Evolutionary conservation across 2,329 filamentous ascomycete species (phyloP), one percentile per base, ranked within the genome.

Genomic region (Trichoderma cornu-damae): DNA sequence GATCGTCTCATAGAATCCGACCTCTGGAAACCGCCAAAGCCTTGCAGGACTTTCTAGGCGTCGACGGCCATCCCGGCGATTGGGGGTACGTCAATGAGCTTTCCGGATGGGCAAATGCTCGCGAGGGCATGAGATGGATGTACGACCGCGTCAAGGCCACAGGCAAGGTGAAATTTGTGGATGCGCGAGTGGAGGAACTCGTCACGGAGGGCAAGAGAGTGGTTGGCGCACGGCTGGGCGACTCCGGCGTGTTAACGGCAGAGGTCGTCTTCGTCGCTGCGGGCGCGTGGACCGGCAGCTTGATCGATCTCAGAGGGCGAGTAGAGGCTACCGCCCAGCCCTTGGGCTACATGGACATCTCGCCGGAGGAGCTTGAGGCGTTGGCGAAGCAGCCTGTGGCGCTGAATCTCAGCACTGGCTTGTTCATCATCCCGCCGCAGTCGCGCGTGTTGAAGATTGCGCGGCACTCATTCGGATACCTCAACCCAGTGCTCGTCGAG

Each of bases 81-180:
- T 84, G 78, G 77, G 89, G 87, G 20, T 95, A 92, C 70, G 72
- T 88, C 54, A 95, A 96, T 69, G 78, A 79, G 53, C 77, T 79
- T 26, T 87, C 85, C 37, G 90, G 90, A 5, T 96, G 90, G 90
- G 89, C 87, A 2, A 81, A 96, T 68, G 89, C 90, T 0, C 86
- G 85, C 61, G 80, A 79, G 44, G 82, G 79, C 12, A 89, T 93
- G 84, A 70, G 76, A 43, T 88, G 82, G 78, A 69, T 89, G 14
- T 78, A 82, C 58, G 67, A 75, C 42, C 73, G 77, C 53, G 81
- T 85, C 22, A 75, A 78, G 35, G 76, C 73, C 7, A 79, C 81
- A 6, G 76, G 78, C 8, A 77, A 84, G 52, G 79, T 88, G 20
- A 66, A 63, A 2, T 85, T 86, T 63, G 69, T 83, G 26, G 75